Evolutionary conservation across 140 eudicot species (phyloP).

Genomic region (Senecio squalidus): DNA sequence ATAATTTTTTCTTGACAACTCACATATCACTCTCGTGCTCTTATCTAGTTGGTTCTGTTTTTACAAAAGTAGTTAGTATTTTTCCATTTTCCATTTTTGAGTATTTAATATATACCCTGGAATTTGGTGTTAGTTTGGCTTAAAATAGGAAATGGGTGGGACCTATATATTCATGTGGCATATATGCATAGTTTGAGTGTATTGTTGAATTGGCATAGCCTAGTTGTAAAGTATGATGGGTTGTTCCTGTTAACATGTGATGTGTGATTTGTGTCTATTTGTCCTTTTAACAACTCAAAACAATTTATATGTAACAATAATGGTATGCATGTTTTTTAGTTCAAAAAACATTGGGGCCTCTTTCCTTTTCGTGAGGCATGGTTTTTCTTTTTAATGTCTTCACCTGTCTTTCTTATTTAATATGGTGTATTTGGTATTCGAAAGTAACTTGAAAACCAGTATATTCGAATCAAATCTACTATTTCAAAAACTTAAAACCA

Average conservation of each 20-base stretch:
- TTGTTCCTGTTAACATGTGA: constrained; percentile 16
- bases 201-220: not conserved
- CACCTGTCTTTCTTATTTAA: too few species aligned
- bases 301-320: too few species aligned
- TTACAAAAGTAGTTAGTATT: too few species aligned
- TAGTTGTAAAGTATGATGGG: constrained; percentile 14
- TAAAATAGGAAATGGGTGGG: not conserved
- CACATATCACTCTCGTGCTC: too few species aligned
- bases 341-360: not conserved
- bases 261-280: constrained; percentile 1
- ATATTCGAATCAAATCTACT: too few species aligned
- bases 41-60: too few species aligned
- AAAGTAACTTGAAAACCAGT: too few species aligned
- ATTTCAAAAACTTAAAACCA: too few species aligned
- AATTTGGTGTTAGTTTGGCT: not conserved
- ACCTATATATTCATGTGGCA: constrained; percentile 14
- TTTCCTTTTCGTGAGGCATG: too few species aligned
- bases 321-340: constrained; percentile 13
- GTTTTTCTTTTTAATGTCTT: too few species aligned
- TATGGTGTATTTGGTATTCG: too few species aligned
- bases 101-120: not conserved
- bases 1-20: too few species aligned
- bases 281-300: constrained; percentile 13
- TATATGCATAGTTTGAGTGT: constrained; percentile 6
- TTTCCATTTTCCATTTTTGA: not conserved